Evolutionary conservation across 768 basidiomycete species (phyloP).

Genomic region (Favolaschia claudopus): DNA sequence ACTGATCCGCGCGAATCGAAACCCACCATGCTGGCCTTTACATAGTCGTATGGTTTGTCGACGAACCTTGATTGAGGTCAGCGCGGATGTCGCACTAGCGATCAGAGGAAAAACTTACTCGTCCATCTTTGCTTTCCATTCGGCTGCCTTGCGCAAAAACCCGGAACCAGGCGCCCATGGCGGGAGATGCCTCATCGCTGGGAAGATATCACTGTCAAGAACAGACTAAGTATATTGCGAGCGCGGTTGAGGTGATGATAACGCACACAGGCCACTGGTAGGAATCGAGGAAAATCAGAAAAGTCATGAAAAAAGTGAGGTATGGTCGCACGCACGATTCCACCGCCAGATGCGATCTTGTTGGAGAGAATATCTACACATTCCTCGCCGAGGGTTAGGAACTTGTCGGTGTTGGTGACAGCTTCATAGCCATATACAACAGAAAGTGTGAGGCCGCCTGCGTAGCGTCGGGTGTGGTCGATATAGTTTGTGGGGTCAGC

Average conservation of each 20-base stretch:
- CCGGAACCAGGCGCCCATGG: conserved; percentile 72
- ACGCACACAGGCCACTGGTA: conserved; percentile 24
- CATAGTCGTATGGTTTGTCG: conserved; percentile 66
- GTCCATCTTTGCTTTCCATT: conserved; percentile 71
- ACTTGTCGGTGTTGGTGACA: conserved; percentile 46
- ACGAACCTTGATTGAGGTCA: conserved; percentile 46
- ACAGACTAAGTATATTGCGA: not conserved
- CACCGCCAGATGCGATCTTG: conserved; percentile 49
- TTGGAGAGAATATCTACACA: conserved; percentile 51
- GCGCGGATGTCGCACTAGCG: not conserved
- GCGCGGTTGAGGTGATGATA: not conserved
- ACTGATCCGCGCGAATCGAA: conserved; percentile 2
- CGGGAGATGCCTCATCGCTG: conserved; percentile 63
- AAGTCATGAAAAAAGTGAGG: conserved; percentile 48
- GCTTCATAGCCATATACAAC: conserved; percentile 56
- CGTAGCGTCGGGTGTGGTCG: conserved; percentile 55
- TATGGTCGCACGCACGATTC: conserved; percentile 53
- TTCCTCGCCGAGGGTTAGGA: conserved; percentile 51
- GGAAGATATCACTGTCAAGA: conserved; percentile 40
- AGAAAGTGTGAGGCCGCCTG: conserved; percentile 37
- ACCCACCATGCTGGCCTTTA: conserved; percentile 64
- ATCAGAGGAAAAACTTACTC: conserved; percentile 33
- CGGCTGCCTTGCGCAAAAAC: conserved; percentile 66
- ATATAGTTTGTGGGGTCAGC: conserved; percentile 47
- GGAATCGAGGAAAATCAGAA: conserved; percentile 15